phyloP scores from a whole-genome alignment of 441 rosid species.

The Populus hybrid region DNA sequence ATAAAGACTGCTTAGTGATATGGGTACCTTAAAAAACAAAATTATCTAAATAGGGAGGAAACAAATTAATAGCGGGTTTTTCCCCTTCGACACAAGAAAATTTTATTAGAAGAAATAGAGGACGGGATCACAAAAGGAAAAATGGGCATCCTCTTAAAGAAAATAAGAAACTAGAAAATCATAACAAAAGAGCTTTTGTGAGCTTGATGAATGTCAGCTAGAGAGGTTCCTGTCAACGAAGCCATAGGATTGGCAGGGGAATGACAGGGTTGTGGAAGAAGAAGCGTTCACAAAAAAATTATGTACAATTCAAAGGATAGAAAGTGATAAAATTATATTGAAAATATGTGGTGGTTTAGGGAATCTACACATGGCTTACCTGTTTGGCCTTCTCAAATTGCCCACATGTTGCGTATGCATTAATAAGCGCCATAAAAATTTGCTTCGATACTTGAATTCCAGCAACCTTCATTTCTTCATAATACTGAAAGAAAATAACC shows the following conservation, averaged over 20 bases:
- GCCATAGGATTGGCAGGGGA: not conserved
- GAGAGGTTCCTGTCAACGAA: not conserved
- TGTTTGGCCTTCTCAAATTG: conserved; percentile 80
- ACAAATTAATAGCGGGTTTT: not conserved
- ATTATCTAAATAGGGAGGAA: not conserved
- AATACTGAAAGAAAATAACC: conserved; percentile 47
- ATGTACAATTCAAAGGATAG: not conserved
- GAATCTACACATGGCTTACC: conserved; percentile 36
- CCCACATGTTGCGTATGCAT: conserved; percentile 68
- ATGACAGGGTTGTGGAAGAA: not conserved
- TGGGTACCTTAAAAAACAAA: not conserved
- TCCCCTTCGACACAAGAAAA: not conserved
- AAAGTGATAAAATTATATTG: not conserved
- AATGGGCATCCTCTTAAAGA: not conserved
- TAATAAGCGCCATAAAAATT: conserved; percentile 61
- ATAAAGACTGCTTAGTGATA: not conserved
- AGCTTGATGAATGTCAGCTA: not conserved
- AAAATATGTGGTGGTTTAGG: not conserved
- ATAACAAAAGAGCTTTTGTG: not conserved
- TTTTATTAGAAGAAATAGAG: not conserved
- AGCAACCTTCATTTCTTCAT: conserved; percentile 39
- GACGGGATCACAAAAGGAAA: not conserved
- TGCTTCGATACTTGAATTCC: conserved; percentile 54
- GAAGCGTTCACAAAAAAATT: not conserved
- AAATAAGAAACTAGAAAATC: not conserved